A percentile compares a stretch with the other conserved stretches of the same genome.
These are phyloP conservation scores for Baorangia bicolor DNA, from an alignment of 768 basidiomycete genomes.

Conservation along the genomic window DNA sequence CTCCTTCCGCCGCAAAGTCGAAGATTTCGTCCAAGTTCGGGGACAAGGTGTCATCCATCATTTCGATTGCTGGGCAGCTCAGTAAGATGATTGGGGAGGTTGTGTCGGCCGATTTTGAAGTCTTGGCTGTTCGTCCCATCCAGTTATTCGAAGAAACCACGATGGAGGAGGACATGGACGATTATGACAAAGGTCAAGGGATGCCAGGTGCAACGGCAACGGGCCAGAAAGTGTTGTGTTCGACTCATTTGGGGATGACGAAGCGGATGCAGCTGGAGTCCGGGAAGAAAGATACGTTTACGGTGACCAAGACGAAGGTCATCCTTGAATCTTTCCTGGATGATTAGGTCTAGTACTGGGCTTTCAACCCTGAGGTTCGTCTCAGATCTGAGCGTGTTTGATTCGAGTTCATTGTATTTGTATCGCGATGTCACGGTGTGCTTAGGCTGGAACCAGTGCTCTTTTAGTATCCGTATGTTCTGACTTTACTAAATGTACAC, in stretches of 20 bases:
- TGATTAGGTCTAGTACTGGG: not conserved
- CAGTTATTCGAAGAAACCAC: slow-evolving; percentile 2
- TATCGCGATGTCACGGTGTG: not conserved
- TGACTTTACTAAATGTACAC: not conserved
- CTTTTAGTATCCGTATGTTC: not conserved
- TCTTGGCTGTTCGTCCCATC: not conserved
- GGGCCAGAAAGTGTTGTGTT: slow-evolving; percentile 11
- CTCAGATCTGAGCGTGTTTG: not conserved
- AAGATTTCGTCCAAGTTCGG: slow-evolving; percentile 2
- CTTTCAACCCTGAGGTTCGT: not conserved
- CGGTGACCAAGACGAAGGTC: slow-evolving; percentile 9
- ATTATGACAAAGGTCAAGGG: not conserved
- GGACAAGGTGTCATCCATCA: slow-evolving; percentile 1
- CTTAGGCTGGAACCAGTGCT: not conserved
- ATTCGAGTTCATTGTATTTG: not conserved
- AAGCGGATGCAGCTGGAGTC: slow-evolving; percentile 1
- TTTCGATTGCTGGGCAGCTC: slow-evolving; percentile 1
- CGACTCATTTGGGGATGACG: slow-evolving; percentile 14
- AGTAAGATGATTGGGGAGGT: slow-evolving; percentile 9
- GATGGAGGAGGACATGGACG: slow-evolving; percentile 12
- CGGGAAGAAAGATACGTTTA: not conserved
- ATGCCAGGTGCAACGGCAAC: not conserved
- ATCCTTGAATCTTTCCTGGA: slow-evolving; percentile 12
- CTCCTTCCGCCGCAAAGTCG: not conserved
- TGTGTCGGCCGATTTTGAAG: slow-evolving; percentile 7